Conservation (phyloP, 306 rosid species). For the Quercus aquifolioides region DNA sequence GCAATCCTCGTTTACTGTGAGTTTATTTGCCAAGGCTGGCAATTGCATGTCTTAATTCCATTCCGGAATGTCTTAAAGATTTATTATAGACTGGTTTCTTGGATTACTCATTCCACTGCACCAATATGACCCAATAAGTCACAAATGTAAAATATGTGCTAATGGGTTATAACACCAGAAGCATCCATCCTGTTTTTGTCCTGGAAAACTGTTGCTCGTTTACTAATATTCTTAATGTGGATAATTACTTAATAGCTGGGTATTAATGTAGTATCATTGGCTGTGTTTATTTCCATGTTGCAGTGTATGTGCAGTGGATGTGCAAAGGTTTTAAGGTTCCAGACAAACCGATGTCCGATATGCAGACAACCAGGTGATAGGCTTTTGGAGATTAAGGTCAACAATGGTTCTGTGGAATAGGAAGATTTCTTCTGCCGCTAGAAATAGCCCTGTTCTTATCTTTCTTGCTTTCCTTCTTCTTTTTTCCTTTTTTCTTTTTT, state of each 20-base stretch:
- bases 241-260: not conserved
- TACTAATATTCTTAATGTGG: not conserved
- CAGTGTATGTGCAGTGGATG: constrained; percentile 97
- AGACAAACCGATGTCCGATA: constrained; percentile 90
- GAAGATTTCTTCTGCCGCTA: constrained; percentile 3
- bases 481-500: constrained; percentile 11
- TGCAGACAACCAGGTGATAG: constrained; percentile 98
- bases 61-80: not conserved
- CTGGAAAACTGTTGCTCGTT: not conserved
- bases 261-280: not conserved
- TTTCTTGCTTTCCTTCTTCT: constrained; percentile 4
- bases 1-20: not conserved
- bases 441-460: constrained; percentile 35
- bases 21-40: not conserved
- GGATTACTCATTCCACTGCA: not conserved
- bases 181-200: not conserved
- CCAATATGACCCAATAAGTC: not conserved
- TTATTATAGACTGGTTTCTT: not conserved
- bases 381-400: constrained; percentile 91
- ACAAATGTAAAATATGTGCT: not conserved
- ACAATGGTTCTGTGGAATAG: constrained; percentile 57
- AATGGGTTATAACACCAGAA: not conserved
- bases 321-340: constrained; percentile 85
- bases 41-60: not conserved
- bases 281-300: constrained; percentile 28